A percentile compares a stretch with the other conserved stretches of the same genome.
Evolutionary conservation across 495 filamentous ascomycete species (phyloP).

Genomic region (Hyaloscypha bicolor): DNA sequence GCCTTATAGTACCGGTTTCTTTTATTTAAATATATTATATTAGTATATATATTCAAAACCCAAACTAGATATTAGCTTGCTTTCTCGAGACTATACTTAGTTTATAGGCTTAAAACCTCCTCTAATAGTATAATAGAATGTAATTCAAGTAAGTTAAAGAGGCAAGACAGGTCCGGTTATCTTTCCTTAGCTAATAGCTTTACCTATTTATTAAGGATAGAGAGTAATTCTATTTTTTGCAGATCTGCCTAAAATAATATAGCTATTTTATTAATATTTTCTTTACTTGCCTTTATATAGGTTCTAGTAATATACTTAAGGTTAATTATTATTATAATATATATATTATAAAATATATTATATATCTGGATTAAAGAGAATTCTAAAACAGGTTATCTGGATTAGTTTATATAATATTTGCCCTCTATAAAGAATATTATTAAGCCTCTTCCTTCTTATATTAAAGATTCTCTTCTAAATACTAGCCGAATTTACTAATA

Average conservation of each 20-base stretch:
- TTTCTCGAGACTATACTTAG: slow-evolving; percentile 22
- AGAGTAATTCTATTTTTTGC: no score
- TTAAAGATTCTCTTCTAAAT: slow-evolving; percentile 19
- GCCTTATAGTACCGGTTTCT: slow-evolving; percentile 22
- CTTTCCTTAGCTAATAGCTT: no score
- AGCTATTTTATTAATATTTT: slow-evolving; percentile 21
- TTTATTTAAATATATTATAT: slow-evolving; percentile 2
- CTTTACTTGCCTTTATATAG: slow-evolving; percentile 25
- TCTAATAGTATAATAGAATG: slow-evolving; percentile 21
- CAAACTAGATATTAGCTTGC: slow-evolving; percentile 19
- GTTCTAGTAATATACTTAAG: slow-evolving; percentile 15
- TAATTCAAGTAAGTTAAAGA: slow-evolving; percentile 25
- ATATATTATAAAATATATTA: slow-evolving; percentile 20
- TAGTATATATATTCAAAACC: slow-evolving; percentile 13
- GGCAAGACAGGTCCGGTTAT: no score
- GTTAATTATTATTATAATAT: slow-evolving; percentile 19
- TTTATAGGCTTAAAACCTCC: slow-evolving; percentile 20
- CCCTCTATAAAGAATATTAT: slow-evolving; percentile 13
- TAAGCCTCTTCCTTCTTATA: slow-evolving; percentile 10
- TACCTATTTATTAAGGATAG: no score
- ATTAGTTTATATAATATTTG: slow-evolving; percentile 22
- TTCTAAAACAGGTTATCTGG: slow-evolving; percentile 17
- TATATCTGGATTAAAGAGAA: slow-evolving; percentile 26
- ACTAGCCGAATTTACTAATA: slow-evolving; percentile 2
- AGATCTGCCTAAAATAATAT: not conserved